phyloP scores from a whole-genome alignment of 345 rosid genomes.

The Viola odorata region DNA sequence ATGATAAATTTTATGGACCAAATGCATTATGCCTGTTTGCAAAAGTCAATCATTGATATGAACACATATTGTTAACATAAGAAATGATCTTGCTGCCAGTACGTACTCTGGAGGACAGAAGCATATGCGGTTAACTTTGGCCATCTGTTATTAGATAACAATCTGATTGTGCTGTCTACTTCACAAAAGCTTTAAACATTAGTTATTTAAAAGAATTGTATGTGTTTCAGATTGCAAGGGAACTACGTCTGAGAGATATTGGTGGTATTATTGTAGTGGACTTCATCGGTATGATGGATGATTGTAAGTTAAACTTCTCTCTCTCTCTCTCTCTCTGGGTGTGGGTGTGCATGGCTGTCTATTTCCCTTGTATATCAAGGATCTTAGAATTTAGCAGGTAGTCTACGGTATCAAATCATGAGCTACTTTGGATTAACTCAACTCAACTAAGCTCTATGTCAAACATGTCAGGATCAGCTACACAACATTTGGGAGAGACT shows the following conservation, averaged over 20 bases:
- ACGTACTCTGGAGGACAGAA: not conserved
- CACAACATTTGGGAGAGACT: no score
- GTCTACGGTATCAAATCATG: not conserved
- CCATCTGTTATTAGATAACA: not conserved
- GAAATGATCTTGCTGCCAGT: no score
- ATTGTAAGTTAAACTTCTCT: conserved; percentile 45
- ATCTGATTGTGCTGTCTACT: conserved; percentile 6
- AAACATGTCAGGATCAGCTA: no score
- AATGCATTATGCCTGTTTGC: no score
- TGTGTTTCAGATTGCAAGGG: conserved; percentile 84
- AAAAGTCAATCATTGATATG: no score
- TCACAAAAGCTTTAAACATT: conserved; percentile 9
- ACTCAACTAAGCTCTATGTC: no score
- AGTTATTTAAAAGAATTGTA: conserved; percentile 6
- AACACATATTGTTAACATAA: no score
- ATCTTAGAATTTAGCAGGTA: not conserved
- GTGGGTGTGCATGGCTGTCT: not conserved
- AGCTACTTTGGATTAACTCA: no score
- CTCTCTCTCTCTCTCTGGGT: not conserved
- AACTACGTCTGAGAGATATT: conserved; percentile 85
- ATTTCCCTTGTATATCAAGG: not conserved
- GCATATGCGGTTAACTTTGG: not conserved
- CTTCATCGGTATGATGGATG: conserved; percentile 95
- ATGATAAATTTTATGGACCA: no score
- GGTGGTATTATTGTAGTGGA: conserved; percentile 99